Evolutionary conservation across 169 alveolate species (phyloP).

Genomic region (Plasmodium inui): DNA sequence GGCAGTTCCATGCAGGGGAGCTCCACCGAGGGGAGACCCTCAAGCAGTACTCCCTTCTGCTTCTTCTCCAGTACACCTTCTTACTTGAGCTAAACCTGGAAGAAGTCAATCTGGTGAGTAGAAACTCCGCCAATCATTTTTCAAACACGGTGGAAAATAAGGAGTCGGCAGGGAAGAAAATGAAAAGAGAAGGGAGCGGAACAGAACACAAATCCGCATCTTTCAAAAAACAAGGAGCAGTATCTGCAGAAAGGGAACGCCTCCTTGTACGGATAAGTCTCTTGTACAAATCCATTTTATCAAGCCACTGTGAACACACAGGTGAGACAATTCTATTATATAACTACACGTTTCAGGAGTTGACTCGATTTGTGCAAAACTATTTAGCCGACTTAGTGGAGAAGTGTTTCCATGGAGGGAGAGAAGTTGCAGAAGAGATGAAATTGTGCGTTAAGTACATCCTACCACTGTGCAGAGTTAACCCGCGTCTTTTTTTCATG

Average conservation of each 20-base stretch:
- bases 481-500: conserved; percentile 21
- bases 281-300: conserved; percentile 24
- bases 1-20: neutral
- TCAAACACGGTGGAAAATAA: neutral
- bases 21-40: neutral
- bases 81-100: conserved; percentile 6
- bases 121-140: conserved; percentile 11
- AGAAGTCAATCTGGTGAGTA: conserved; percentile 9
- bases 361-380: conserved; percentile 4
- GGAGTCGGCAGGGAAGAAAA: neutral
- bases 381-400: conserved; percentile 6
- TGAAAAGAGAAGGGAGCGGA: neutral
- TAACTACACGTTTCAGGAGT: conserved; percentile 27
- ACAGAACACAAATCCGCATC: neutral
- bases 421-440: neutral
- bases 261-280: neutral
- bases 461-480: conserved; percentile 13
- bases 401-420: neutral
- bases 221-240: neutral
- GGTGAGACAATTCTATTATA: conserved; percentile 16
- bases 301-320: neutral
- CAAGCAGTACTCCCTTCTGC: conserved; percentile 5
- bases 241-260: neutral
- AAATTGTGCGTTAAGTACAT: neutral
- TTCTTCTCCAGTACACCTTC: conserved; percentile 30